Evolutionary conservation across 2,329 filamentous ascomycete species (phyloP).

Genomic region (Pseudonectria foliicola): DNA sequence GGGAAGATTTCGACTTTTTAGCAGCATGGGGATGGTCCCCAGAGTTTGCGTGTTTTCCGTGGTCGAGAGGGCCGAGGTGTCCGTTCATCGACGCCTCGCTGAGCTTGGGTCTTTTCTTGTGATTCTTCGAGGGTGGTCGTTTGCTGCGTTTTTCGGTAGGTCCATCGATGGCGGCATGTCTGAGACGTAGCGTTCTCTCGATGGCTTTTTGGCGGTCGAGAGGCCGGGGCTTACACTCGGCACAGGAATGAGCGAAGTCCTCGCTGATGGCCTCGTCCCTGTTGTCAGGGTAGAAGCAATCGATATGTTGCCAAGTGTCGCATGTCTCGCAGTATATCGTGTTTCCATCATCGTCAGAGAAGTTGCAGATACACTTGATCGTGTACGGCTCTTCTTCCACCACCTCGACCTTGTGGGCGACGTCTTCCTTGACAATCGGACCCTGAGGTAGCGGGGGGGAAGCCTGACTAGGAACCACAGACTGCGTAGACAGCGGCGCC

Average conservation of each 20-base stretch:
- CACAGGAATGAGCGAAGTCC: slow-evolving; percentile 75
- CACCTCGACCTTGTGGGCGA: slow-evolving; percentile 41
- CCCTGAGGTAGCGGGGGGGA: slow-evolving; percentile 29
- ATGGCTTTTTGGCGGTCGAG: slow-evolving; percentile 69
- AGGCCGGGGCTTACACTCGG: slow-evolving; percentile 73
- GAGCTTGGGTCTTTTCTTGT: slow-evolving; percentile 84
- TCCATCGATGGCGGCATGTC: slow-evolving; percentile 34
- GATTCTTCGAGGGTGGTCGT: slow-evolving; percentile 68
- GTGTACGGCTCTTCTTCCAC: slow-evolving; percentile 76
- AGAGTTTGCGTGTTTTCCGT: slow-evolving; percentile 38
- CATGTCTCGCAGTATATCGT: slow-evolving; percentile 95
- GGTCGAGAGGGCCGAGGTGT: slow-evolving; percentile 52
- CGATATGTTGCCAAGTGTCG: slow-evolving; percentile 97
- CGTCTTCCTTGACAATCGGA: slow-evolving; percentile 33
- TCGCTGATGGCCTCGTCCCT: slow-evolving; percentile 64
- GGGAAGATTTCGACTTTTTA: slow-evolving; percentile 77
- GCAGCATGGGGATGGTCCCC: slow-evolving; percentile 47
- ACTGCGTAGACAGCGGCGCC: slow-evolving; percentile 46
- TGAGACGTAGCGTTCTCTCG: slow-evolving; percentile 60
- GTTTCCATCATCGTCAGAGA: slow-evolving; percentile 89
- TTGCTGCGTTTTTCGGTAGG: slow-evolving; percentile 63
- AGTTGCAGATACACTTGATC: slow-evolving; percentile 97
- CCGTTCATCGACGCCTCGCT: slow-evolving; percentile 61
- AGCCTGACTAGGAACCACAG: slow-evolving; percentile 48
- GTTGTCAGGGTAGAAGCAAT: slow-evolving; percentile 82